Evolutionary conservation across 139 green algal species (phyloP), one percentile per base, ranked within the genome.

Genomic region (Ettlia oleoabundans): DNA sequence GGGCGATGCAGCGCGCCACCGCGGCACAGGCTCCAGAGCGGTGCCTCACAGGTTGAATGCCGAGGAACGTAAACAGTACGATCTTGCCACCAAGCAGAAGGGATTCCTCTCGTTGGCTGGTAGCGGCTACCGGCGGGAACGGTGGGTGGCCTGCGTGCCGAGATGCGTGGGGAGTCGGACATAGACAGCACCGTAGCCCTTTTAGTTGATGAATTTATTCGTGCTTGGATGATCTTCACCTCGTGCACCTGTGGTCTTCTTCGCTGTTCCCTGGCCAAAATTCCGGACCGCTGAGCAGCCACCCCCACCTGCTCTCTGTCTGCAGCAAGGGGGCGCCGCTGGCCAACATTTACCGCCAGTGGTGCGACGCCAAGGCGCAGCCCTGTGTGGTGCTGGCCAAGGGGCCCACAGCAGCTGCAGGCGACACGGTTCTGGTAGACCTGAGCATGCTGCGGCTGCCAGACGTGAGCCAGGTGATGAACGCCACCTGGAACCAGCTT

Each of bases 291-390:
- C n/a, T n/a, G n/a, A n/a, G n/a, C n/a, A n/a, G n/a, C n/a, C n/a
- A n/a, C n/a, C n/a, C n/a, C n/a, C n/a, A n/a, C n/a, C n/a, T n/a
- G n/a, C n/a, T n/a, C n/a, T n/a, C n/a, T n/a, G n/a, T n/a, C n/a
- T n/a, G n/a, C n/a, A n/a, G 92, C 33, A 93, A 92, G 71, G 92
- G 92, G 52, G 86, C 87, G 71, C 92, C 92, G 1, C 81, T 95
- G 40, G 87, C 91, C 38, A 95, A 95, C 74, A 89, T 89, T 22
- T 91, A 26, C 9, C 58, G 51, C 65, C 71, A 78, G 71, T 72
- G 65, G 71, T 80, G 73, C 81, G 92, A 95, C 80, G 91, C 92
- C 2, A 80, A 81, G 37, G 86, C 13, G 1, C 38, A 33, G 38
- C 37, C 87, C 4, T 92, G 86, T 32, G 77, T 95, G 22, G 78